Evolutionary conservation across 805 yeast species (phyloP).

Genomic region (Scheffersomyces stipitis): DNA sequence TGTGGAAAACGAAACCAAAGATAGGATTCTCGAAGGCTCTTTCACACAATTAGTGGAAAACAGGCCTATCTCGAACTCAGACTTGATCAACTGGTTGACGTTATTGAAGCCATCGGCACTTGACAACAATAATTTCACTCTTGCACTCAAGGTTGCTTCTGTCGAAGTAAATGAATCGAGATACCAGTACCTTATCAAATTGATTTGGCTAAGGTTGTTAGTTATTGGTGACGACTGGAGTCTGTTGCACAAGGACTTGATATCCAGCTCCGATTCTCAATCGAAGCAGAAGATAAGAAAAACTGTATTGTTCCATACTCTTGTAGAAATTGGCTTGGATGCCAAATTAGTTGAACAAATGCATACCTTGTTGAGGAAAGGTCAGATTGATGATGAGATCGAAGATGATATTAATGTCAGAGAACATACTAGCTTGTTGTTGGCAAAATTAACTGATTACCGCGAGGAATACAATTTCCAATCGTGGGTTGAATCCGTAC

Average conservation of each 20-base stretch:
- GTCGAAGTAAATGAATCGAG: constrained; percentile 27
- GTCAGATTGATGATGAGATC: constrained; percentile 2
- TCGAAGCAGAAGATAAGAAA: constrained; percentile 38
- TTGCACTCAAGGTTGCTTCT: constrained; percentile 54
- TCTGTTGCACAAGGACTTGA: constrained; percentile 30
- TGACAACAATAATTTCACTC: constrained; percentile 22
- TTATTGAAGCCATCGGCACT: constrained; percentile 34
- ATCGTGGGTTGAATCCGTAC: background rate
- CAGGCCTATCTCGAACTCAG: constrained; percentile 40
- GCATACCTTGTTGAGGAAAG: constrained; percentile 9
- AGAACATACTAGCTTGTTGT: background rate
- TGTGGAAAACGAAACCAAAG: constrained; percentile 8
- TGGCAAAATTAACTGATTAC: background rate
- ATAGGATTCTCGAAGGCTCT: constrained; percentile 17
- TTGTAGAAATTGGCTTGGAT: constrained; percentile 11
- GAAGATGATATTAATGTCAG: constrained; percentile 4
- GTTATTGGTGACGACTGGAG: constrained; percentile 52
- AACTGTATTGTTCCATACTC: constrained; percentile 47
- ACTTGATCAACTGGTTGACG: constrained; percentile 54
- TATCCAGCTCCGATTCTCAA: constrained; percentile 36
- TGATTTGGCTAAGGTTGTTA: constrained; percentile 62
- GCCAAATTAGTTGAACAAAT: constrained; percentile 11
- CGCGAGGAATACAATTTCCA: background rate
- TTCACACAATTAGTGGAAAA: constrained; percentile 33
- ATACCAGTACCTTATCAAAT: constrained; percentile 19